Percentiles rank a stretch among this genome's conserved stretches.
phyloP scores from a whole-genome alignment of 805 yeast species.

The Wickerhamomyces xylosicus region DNA sequence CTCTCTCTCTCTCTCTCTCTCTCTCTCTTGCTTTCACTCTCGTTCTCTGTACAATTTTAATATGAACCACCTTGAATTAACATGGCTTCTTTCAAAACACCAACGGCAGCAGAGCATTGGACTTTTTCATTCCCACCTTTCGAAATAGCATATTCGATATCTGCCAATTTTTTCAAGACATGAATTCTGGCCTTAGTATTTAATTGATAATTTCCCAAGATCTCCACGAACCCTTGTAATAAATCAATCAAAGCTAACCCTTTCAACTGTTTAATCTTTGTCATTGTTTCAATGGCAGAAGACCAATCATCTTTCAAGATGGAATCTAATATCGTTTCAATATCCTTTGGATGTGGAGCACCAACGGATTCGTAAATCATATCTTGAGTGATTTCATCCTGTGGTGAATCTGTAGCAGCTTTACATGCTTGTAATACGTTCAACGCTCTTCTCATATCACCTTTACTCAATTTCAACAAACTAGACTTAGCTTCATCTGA shows the following conservation, averaged over 20 bases:
- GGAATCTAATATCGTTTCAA: constrained; percentile 65
- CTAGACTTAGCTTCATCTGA: constrained; percentile 51
- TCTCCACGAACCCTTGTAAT: constrained; percentile 63
- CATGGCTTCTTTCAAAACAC: constrained; percentile 54
- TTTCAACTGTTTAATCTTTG: constrained; percentile 52
- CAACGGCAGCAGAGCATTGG: constrained; percentile 84
- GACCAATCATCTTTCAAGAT: constrained; percentile 85
- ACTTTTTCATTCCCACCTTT: constrained; percentile 89
- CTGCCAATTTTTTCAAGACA: constrained; percentile 65
- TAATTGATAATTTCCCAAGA: constrained; percentile 60
- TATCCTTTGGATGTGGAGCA: constrained; percentile 84
- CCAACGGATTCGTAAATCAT: constrained; percentile 94
- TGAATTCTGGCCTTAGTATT: constrained; percentile 49
- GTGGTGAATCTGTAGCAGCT: constrained; percentile 48
- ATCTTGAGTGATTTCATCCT: constrained; percentile 47
- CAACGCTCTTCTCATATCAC: constrained; percentile 94
- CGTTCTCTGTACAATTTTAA: too few relatives aligned
- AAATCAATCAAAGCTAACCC: constrained; percentile 90
- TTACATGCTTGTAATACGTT: constrained; percentile 92
- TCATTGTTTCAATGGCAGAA: constrained; percentile 57
- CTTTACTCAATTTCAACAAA: constrained; percentile 64
- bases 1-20: too few relatives aligned
- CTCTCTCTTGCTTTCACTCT: too few relatives aligned
- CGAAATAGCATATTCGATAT: constrained; percentile 83
- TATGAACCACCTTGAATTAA: constrained; percentile 23